Percentiles rank a stretch among this genome's conserved stretches.
phyloP scores from a whole-genome alignment of 371 early-diverging fungal genomes.

The Choanephora cucurbitarum region DNA sequence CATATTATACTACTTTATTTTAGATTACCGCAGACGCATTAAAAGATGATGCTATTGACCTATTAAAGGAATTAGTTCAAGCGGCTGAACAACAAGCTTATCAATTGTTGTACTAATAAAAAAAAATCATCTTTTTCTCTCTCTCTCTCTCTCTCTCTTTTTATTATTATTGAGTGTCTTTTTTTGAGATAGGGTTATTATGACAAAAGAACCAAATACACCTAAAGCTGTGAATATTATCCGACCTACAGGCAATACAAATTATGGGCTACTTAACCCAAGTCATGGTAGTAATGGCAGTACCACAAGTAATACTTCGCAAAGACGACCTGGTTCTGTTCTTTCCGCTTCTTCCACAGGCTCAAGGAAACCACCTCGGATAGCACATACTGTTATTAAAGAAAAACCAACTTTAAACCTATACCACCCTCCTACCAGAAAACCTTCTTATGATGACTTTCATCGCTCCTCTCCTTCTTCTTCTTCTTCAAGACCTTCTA shows the following conservation, averaged over 20 bases:
- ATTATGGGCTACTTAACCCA: constrained; percentile 2
- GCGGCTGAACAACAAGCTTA: not conserved
- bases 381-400: constrained; percentile 6
- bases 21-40: constrained; percentile 2
- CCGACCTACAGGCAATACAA: constrained; percentile 15
- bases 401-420: constrained; percentile 27
- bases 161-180: no score
- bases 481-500: constrained; percentile 8
- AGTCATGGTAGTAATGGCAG: constrained; percentile 11
- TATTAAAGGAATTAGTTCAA: constrained; percentile 1
- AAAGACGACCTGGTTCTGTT: constrained; percentile 9
- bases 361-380: constrained; percentile 11
- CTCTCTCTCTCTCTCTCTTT: constrained; percentile 5
- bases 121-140: constrained; percentile 1
- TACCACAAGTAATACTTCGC: constrained; percentile 10
- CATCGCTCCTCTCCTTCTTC: not conserved
- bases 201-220: constrained; percentile 29
- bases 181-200: not conserved
- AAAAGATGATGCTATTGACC: not conserved
- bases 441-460: constrained; percentile 17
- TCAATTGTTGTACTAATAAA: not conserved
- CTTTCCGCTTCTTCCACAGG: constrained; percentile 12
- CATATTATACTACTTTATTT: not conserved
- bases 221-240: constrained; percentile 36
- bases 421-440: constrained; percentile 26